Evolutionary conservation across 2,329 filamentous ascomycete genomes (phyloP), one percentile per base, ranked within the genome.

Genomic region (Talaromyces sp.): DNA sequence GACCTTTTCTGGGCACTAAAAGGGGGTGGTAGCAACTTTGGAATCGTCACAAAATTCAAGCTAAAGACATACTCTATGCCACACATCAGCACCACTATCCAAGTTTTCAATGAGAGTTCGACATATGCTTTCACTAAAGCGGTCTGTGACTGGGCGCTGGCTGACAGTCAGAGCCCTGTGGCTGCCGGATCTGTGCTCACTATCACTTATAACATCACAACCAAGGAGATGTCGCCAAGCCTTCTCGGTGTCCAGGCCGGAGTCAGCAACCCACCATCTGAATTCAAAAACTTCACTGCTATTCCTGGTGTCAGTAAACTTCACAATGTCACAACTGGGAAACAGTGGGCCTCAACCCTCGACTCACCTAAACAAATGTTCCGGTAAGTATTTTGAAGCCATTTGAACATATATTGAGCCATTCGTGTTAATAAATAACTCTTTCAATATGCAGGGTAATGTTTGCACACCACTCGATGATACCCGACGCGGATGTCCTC

Each of bases 1-100:
- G 73, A 76, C 59, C 66, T 76, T 7, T 75, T 74, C 67, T 75
- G 73, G 72, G 71, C 74, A 0, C 61, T 76, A 8, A 74, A 75
- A 51, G 73, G 74, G 2, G 73, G 71, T 4, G 73, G 66, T 8
- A 74, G 72, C 54, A 72, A 69, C 44, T 76, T 71, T 53, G 73
- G 72, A 2, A 67, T 76, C 16, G 71, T 76, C 9, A 76, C 73
- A 0, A 65, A 69, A 16, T 75, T 76, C 30, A 61, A 61, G 1
- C 58, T 72, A n/a, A 66, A 63, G 59, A 72, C 69, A 4, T 44
- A 42, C 34, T 10, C n/a, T 44, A 23, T 30, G 33, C 3, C 66
- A 65, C 62, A 65, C 16, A 58, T 76, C n/a, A 75, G 68, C 59
- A 75, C 69, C 16, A 75, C 73, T 3, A 68, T 72, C 16, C 74